Percentiles rank a stretch among this genome's conserved stretches.
These are phyloP conservation scores for Metarhizium sp. DNA, from an alignment of 2,329 filamentous ascomycete genomes.

Conservation along the genomic window DNA sequence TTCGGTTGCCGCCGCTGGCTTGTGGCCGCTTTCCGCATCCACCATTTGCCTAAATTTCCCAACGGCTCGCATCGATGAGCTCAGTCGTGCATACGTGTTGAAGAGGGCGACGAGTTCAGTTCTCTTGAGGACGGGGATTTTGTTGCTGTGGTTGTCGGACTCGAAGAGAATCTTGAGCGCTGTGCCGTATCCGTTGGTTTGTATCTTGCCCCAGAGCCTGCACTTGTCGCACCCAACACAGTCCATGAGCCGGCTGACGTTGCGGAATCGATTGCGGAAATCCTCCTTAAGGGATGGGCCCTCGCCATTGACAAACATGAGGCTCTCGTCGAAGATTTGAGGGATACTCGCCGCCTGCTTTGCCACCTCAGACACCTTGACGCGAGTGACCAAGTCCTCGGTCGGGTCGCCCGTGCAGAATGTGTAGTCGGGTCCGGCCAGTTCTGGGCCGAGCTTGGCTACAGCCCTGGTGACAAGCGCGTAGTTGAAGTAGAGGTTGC, in stretches of 20 bases:
- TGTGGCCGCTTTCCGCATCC: constrained; percentile 31
- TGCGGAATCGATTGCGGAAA: constrained; percentile 94
- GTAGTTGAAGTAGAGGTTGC: constrained; percentile 99
- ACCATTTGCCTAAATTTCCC: constrained; percentile 58
- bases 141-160: constrained; percentile 61
- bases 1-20: constrained; percentile 4
- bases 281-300: constrained; percentile 83
- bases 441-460: constrained; percentile 76
- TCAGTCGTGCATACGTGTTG: constrained; percentile 86
- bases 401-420: constrained; percentile 82
- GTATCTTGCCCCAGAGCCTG: constrained; percentile 93
- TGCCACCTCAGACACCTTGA: constrained; percentile 71
- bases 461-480: constrained; percentile 87
- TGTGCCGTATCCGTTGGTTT: constrained; percentile 89
- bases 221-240: constrained; percentile 99
- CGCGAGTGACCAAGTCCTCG: constrained; percentile 71
- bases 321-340: constrained; percentile 84
- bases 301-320: constrained; percentile 83
- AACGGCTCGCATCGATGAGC: constrained; percentile 68
- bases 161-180: constrained; percentile 95
- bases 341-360: constrained; percentile 58
- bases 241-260: constrained; percentile 95
- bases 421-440: constrained; percentile 62
- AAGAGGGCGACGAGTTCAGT: constrained; percentile 91
- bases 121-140: constrained; percentile 63